A percentile compares a stretch with the other conserved stretches of the same genome.
Conservation (phyloP, 208 protist species). For the Novymonas esmeraldas region DNA sequence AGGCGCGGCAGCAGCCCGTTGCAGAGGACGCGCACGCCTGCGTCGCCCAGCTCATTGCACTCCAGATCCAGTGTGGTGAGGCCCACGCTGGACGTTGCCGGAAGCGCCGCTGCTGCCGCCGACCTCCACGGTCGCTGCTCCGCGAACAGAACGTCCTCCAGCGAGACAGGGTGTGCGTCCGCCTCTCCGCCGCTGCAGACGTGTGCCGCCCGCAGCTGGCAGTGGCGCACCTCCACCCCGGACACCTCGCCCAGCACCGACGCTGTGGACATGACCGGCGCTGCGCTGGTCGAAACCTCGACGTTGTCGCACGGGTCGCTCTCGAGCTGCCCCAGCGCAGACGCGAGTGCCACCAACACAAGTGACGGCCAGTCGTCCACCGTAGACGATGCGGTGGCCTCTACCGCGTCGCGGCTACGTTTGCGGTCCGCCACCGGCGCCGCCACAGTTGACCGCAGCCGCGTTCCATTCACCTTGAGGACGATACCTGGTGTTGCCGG, state of each 20-base stretch:
- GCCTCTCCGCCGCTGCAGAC: not conserved
- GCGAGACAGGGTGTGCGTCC: not conserved
- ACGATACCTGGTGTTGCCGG: not conserved
- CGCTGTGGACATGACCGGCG: not conserved
- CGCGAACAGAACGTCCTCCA: constrained; percentile 10
- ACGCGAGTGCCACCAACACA: not conserved
- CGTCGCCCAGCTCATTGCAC: constrained; percentile 35
- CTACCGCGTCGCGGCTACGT: not conserved
- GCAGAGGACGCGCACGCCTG: constrained; percentile 23
- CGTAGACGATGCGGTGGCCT: not conserved
- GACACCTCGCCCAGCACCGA: not conserved
- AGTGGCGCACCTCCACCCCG: constrained; percentile 28
- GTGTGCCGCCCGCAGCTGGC: constrained; percentile 17
- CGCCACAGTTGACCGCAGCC: not conserved
- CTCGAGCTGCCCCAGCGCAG: not conserved
- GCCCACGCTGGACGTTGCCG: not conserved
- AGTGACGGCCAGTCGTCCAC: constrained; percentile 1
- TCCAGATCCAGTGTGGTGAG: constrained; percentile 42
- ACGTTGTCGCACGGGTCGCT: not conserved
- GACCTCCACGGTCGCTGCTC: constrained; percentile 7
- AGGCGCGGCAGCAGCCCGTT: constrained; percentile 11
- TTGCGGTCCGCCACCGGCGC: not conserved
- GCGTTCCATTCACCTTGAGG: not conserved
- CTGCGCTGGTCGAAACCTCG: not conserved
- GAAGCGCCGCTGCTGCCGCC: not conserved